Conservation (phyloP, 176 grass and related monocot species). For the Tillandsia leiboldiana region DNA sequence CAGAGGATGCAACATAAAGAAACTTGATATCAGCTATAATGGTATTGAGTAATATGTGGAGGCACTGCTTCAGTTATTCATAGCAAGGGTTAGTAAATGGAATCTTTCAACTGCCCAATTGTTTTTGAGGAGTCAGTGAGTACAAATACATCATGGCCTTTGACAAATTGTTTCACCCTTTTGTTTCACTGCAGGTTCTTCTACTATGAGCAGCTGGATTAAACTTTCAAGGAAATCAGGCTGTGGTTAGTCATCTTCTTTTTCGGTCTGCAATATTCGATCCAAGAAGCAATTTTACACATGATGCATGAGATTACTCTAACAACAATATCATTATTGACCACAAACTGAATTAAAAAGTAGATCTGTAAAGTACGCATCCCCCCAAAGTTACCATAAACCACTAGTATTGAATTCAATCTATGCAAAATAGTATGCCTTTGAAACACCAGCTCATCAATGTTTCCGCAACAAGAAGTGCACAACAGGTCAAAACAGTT, state of each 20-base stretch:
- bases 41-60: background rate
- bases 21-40: background rate
- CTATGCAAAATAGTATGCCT: background rate
- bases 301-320: background rate
- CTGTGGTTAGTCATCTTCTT: no score
- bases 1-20: background rate
- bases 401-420: no score
- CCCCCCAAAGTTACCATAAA: no score
- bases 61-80: background rate
- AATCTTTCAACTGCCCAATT: background rate
- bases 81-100: background rate
- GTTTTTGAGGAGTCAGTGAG: background rate
- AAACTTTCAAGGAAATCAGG: no score
- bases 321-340: background rate
- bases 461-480: background rate
- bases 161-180: no score
- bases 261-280: background rate
- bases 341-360: background rate
- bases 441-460: background rate
- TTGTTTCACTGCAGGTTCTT: no score
- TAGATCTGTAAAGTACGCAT: background rate
- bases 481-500: background rate
- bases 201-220: no score
- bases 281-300: background rate
- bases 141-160: no score